Evolutionary conservation across 2,329 filamentous ascomycete species (phyloP).

Genomic region (Alternaria hordeiaustralica): DNA sequence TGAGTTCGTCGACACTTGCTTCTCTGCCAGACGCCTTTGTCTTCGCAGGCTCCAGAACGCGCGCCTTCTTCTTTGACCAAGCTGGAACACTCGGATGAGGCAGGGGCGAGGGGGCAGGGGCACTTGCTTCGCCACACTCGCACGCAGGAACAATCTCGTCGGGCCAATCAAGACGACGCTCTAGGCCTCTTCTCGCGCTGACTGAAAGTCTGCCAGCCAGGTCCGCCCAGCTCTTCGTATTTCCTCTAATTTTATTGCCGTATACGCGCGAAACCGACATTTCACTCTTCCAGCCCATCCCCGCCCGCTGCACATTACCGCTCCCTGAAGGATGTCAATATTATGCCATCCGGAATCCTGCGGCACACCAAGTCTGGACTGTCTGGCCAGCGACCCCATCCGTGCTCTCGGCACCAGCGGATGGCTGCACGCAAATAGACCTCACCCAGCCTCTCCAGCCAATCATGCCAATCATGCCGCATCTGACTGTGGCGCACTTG

Average conservation of each 20-base stretch:
- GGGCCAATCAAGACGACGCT: slow-evolving; percentile 12
- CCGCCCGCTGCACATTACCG: background rate
- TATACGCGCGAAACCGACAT: background rate
- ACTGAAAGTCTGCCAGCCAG: slow-evolving; percentile 9
- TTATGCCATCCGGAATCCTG: slow-evolving; percentile 13
- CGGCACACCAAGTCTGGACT: slow-evolving; percentile 12
- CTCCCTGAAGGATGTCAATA: background rate
- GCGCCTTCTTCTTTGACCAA: background rate
- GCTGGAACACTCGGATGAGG: slow-evolving; percentile 21
- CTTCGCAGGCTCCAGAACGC: slow-evolving; percentile 19
- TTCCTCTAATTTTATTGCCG: background rate
- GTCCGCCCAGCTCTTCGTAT: slow-evolving; percentile 11
- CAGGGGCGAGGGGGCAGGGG: slow-evolving; percentile 14
- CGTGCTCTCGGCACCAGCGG: slow-evolving; percentile 15
- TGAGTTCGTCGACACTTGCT: background rate
- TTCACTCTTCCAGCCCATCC: background rate
- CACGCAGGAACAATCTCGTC: slow-evolving; percentile 26
- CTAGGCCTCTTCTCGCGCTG: slow-evolving; percentile 12
- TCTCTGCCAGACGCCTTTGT: slow-evolving; percentile 5
- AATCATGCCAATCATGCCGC: slow-evolving; percentile 9
- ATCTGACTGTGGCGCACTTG: background rate
- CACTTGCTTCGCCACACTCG: slow-evolving; percentile 33
- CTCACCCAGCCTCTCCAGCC: background rate
- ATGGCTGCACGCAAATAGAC: slow-evolving; percentile 13
- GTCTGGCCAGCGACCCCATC: slow-evolving; percentile 19